These are phyloP conservation scores for Hirsutella rhossiliensis DNA, from an alignment of 2,329 filamentous ascomycete species.

Conservation along the genomic window DNA sequence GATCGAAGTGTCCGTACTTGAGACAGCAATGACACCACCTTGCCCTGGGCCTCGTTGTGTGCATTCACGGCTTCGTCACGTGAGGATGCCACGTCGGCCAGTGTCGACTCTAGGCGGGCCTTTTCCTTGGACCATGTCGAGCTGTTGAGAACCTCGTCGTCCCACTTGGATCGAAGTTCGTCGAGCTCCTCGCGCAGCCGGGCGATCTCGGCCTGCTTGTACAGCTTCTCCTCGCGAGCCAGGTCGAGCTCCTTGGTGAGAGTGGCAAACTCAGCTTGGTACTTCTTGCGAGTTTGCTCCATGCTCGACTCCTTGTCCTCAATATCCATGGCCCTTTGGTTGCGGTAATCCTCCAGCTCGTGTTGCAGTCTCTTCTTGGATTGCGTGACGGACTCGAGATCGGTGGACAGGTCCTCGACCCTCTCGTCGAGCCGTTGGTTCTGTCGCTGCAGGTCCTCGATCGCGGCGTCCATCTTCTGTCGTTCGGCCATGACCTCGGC, in stretches of 20 bases:
- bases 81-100: slow-evolving; percentile 81
- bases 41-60: slow-evolving; percentile 89
- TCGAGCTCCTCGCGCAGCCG: slow-evolving; percentile 92
- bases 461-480: slow-evolving; percentile 73
- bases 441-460: slow-evolving; percentile 84
- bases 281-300: slow-evolving; percentile 96
- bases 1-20: slow-evolving; percentile 79
- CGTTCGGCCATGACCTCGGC: slow-evolving; percentile 85
- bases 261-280: slow-evolving; percentile 82
- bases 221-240: slow-evolving; percentile 79
- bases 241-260: slow-evolving; percentile 87
- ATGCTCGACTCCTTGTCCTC: slow-evolving; percentile 93
- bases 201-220: slow-evolving; percentile 74
- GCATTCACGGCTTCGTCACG: slow-evolving; percentile 86
- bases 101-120: slow-evolving; percentile 74
- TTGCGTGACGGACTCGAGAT: slow-evolving; percentile 74
- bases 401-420: slow-evolving; percentile 81
- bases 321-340: slow-evolving; percentile 86
- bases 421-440: slow-evolving; percentile 84
- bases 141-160: slow-evolving; percentile 94
- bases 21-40: slow-evolving; percentile 79
- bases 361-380: slow-evolving; percentile 91
- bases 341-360: slow-evolving; percentile 94
- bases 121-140: slow-evolving; percentile 99
- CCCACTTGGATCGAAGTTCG: slow-evolving; percentile 90